phyloP scores from a whole-genome alignment of 257 asterid species.

The Solanum pinnatisectum region DNA sequence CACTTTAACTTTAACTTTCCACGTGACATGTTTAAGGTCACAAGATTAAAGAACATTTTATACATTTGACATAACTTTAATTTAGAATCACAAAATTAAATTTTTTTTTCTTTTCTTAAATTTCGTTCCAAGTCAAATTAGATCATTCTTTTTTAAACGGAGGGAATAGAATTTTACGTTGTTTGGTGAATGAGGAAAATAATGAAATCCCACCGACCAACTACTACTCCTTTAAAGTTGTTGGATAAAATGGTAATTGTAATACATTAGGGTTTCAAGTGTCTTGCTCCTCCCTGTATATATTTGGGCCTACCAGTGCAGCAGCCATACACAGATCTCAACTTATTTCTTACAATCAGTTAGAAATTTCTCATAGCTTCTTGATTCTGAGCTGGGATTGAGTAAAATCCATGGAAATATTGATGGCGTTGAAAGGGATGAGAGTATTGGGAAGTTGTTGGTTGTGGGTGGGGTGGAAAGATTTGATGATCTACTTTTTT shows the following conservation, averaged over 20 bases:
- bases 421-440: background rate
- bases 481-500: background rate
- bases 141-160: too few species aligned
- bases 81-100: too few species aligned
- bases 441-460: background rate
- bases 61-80: too few species aligned
- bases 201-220: too few species aligned
- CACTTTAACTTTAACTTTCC: too few species aligned
- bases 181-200: too few species aligned
- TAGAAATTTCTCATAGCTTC: background rate
- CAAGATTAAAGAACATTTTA: fast-evolving
- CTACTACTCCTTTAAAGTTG: too few species aligned
- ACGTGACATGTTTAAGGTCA: too few species aligned
- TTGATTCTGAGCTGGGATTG: too few species aligned
- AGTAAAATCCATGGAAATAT: background rate
- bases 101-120: too few species aligned
- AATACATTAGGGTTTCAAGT: background rate
- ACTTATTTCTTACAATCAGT: background rate
- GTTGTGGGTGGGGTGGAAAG: background rate
- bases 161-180: too few species aligned
- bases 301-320: background rate
- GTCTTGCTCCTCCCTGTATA: background rate
- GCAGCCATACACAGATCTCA: background rate
- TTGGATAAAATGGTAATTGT: background rate
- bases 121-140: too few species aligned